Base-by-base conservation (phyloP, 345 rosid species). In the Rhodomyrtus tomentosa region DNA sequence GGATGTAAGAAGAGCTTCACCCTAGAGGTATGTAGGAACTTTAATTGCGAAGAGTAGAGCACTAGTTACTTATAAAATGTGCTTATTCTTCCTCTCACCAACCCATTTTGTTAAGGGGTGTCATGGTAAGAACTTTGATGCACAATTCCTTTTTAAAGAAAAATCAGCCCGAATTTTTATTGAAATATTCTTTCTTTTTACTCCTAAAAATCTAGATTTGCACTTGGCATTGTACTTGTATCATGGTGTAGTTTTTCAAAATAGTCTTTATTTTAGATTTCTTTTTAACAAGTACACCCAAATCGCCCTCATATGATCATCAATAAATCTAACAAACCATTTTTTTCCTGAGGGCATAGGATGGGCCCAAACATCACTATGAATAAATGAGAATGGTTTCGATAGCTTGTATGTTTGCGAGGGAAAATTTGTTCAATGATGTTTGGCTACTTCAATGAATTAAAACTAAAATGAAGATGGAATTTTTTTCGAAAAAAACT, bases 51-150 rank as follows among this genome's bases (percentile, higher is more conserved):
- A 81, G 0, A 16, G 55, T 2, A 88, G 16, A 9, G 83, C 83
- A 55, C 73, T 2, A 2, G 73, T 62, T 4, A 85, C 81, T 4
- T 88, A 50, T 0, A 88, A 54, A 10, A 88, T 38, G 50, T 88
- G 83, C 0, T 29, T 15, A 42, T 85, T 86, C 8, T 88, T 85
- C 16, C 50, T 16, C 38, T 88, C 0, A 36, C 79, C 0, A 38
- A 5, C 7, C 88, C 82, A 72, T 85, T 88, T 56, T 88, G 79
- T 82, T 86, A 83, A 9, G 76, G 88, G 6, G 85, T 86, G 3
- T 52, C 81, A 6, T 21, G 25, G 50, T 74, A 84, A 49, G 83
- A 62, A 0, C 68, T 81, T 81, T 86, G 72, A 51, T 50, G 50
- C 10, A 40, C 3, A 3, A 81, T 56, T 2, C 83, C 50, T 55